Conservation (phyloP, 1,284 basidiomycete genomes). For the Pseudozyma sp. region DNA sequence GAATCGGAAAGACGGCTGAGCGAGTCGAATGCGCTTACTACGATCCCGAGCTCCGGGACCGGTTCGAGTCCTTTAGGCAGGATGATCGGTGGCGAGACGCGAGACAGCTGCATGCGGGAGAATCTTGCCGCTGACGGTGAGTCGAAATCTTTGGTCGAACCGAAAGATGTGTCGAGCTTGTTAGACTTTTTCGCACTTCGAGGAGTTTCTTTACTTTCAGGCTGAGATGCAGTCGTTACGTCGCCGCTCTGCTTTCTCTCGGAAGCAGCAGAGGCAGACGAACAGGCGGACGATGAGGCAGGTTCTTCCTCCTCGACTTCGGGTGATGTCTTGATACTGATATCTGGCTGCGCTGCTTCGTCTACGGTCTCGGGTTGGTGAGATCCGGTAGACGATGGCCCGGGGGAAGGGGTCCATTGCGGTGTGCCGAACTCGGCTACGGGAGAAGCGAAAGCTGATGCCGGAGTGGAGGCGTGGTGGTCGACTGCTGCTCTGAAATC, state of each 20-base stretch:
- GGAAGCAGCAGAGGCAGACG: slow-evolving; percentile 12
- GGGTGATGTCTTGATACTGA: not conserved
- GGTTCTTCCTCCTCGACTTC: slow-evolving; percentile 13
- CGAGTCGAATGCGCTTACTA: slow-evolving; percentile 23
- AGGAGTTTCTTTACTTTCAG: too few relatives aligned
- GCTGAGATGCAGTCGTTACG: slow-evolving; percentile 14
- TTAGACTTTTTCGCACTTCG: not conserved
- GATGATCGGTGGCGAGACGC: not conserved
- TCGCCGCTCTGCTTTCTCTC: slow-evolving; percentile 28
- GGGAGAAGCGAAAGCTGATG: not conserved
- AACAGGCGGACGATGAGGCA: slow-evolving; percentile 11
- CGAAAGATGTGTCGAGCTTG: not conserved
- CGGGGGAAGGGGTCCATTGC: slow-evolving; percentile 14
- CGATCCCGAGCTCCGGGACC: slow-evolving; percentile 5
- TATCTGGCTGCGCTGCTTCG: not conserved
- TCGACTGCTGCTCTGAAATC: not conserved
- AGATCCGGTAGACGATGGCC: not conserved
- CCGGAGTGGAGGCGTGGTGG: not conserved
- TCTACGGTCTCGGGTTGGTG: not conserved
- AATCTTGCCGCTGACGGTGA: slow-evolving; percentile 33
- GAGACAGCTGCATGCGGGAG: slow-evolving; percentile 23
- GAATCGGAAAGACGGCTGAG: slow-evolving; percentile 13
- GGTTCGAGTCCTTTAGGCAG: not conserved
- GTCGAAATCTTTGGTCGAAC: slow-evolving; percentile 7
- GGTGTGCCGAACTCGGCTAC: slow-evolving; percentile 22